A percentile compares a stretch with the other conserved stretches of the same genome.
phyloP scores from a whole-genome alignment of 176 grass and related monocot genomes.

The Secale cereale region DNA sequence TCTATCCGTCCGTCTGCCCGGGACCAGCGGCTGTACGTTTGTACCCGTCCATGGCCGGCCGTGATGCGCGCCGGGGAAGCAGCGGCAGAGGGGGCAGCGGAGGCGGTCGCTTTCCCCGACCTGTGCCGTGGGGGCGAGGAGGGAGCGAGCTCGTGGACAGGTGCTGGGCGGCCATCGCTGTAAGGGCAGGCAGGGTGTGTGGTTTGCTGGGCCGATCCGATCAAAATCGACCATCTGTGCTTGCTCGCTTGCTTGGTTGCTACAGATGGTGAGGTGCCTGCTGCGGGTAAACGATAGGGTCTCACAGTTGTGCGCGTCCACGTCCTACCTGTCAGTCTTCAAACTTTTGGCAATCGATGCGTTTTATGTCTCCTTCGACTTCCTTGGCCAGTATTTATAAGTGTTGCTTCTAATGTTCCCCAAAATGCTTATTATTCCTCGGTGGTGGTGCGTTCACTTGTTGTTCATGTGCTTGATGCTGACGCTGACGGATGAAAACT shows the following conservation, averaged over 20 bases:
- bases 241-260: background rate
- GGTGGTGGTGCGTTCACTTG: background rate
- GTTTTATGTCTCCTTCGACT: background rate
- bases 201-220: background rate
- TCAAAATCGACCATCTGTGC: background rate
- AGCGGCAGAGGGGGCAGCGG: no score
- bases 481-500: background rate
- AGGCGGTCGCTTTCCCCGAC: conserved; percentile 11
- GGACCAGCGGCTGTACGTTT: conserved; percentile 9
- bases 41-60: background rate
- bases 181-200: background rate
- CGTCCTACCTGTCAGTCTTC: background rate
- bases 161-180: conserved; percentile 37
- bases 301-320: conserved; percentile 28
- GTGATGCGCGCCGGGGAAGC: conserved; percentile 19
- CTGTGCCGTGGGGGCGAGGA: background rate
- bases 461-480: background rate
- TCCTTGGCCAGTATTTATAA: background rate
- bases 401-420: background rate
- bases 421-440: background rate
- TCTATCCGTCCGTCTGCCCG: no score
- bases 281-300: conserved; percentile 12
- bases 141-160: background rate
- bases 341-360: background rate
- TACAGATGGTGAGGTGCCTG: conserved; percentile 13